These are phyloP conservation scores for Ascocoryne sarcoides DNA, from an alignment of 2,329 filamentous ascomycete species.

Conservation along the genomic window DNA sequence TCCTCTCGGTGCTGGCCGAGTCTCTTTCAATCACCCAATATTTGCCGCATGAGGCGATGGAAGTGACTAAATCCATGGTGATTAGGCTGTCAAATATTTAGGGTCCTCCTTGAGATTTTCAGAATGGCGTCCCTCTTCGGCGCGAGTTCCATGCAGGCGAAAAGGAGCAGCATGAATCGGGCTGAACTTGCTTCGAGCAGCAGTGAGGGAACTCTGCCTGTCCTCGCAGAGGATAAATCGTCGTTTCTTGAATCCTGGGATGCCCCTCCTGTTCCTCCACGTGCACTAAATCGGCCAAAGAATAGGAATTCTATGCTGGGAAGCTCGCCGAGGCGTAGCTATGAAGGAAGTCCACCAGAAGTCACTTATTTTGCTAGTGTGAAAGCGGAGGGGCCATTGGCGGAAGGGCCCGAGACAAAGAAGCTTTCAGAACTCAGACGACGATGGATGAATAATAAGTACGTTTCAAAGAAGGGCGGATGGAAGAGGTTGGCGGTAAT, in stretches of 20 bases:
- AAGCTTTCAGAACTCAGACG: constrained; percentile 17
- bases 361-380: constrained; percentile 13
- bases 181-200: too few species aligned
- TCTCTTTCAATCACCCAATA: too few species aligned
- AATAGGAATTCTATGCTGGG: constrained; percentile 13
- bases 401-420: constrained; percentile 11
- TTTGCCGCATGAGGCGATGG: too few species aligned
- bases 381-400: constrained; percentile 1
- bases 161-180: background rate
- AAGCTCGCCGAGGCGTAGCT: constrained; percentile 7
- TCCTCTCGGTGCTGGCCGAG: background rate
- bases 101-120: background rate
- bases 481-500: constrained; percentile 27
- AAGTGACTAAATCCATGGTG: too few species aligned
- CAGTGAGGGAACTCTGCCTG: constrained; percentile 14
- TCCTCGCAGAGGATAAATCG: constrained; percentile 15
- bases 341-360: constrained; percentile 19
- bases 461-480: constrained; percentile 26
- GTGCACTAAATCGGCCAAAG: constrained; percentile 16
- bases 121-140: background rate
- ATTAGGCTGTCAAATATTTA: background rate
- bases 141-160: background rate
- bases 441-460: constrained; percentile 17
- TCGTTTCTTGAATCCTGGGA: constrained; percentile 6
- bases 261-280: constrained; percentile 16